Evolutionary conservation across 345 rosid genomes (phyloP), one percentile per base, ranked within the genome.

Genomic region (Acer negundo): DNA sequence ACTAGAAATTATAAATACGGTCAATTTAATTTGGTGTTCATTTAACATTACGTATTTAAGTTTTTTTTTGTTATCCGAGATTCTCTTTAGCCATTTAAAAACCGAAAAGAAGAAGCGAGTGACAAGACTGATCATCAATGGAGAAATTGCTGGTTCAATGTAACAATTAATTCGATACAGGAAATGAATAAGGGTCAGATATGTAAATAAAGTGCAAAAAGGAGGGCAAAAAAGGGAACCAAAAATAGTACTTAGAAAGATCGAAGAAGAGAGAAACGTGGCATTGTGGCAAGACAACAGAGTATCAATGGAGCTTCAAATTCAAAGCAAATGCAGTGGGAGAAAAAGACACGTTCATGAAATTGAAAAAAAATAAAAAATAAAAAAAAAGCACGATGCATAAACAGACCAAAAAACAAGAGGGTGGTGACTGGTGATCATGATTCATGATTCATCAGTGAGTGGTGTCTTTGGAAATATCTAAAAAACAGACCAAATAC

Each of bases 241-340:
- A 10, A 7, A 23, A 58, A 35, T 5, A 35, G 38, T 46, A 26
- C 11, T 0, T 4, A 35, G 38, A 35, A 35, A 35, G 35, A 10
- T 24, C 22, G 3, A 28, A 9, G 9, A 15, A 17, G 11, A 53
- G 58, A 13, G 46, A 72, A 73, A 70, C 77, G 79, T 69, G 68
- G 70, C 68, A 73, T 66, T 74, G 79, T 69, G 68, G 70, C 68
- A 19, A 6, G 38, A 26, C 4, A 82, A 12, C 19, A 65, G 23
- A 6, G 69, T 10, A 15, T 13, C 46, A 7, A 53, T 0, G 69
- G 59, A 62, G 64, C 73, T 61, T 46, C 22, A 38, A 19, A 67
- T 61, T 46, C 22, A 38, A 19, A 67, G 82, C 68, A 35, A 51
- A 61, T 40, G 68, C 67, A 75, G 10, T 42, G 46, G 46, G 10